Percentiles rank a stretch among this genome's conserved stretches.
Evolutionary conservation across 345 rosid genomes (phyloP).

Genomic region (Melaleuca alternifolia): DNA sequence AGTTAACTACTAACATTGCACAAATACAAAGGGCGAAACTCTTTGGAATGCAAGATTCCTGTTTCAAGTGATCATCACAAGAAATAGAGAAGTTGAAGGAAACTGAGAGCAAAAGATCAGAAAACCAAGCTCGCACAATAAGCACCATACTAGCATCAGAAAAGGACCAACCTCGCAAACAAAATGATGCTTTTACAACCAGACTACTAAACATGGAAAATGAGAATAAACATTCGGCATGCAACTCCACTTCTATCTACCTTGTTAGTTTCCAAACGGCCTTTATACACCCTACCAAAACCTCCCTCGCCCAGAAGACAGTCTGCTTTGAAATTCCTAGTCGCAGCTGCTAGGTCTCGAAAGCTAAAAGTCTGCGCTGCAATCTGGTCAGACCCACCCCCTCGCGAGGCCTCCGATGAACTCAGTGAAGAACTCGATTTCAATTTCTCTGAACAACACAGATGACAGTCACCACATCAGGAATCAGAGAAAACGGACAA

Average conservation of each 20-base stretch:
- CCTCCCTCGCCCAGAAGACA: constrained; percentile 90
- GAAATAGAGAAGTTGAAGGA: neutral
- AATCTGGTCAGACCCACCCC: constrained; percentile 38
- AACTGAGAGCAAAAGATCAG: neutral
- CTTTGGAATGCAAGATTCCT: neutral
- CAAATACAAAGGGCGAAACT: neutral
- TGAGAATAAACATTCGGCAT: neutral
- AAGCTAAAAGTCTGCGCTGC: constrained; percentile 69
- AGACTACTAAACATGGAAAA: neutral
- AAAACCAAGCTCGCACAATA: neutral
- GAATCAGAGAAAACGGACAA: neutral
- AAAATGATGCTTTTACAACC: neutral
- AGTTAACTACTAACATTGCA: neutral
- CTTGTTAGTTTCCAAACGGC: constrained; percentile 56
- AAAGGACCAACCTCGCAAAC: neutral
- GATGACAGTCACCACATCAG: neutral
- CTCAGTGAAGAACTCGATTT: constrained; percentile 20
- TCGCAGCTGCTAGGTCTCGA: constrained; percentile 65
- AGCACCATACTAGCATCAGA: neutral
- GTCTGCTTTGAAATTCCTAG: constrained; percentile 71
- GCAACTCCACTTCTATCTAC: constrained; percentile 14
- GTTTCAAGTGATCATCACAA: neutral
- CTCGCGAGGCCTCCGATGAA: constrained; percentile 25
- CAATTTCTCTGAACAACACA: constrained; percentile 26
- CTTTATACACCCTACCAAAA: constrained; percentile 80